Evolutionary conservation across 129 eudicot genomes (phyloP).

Genomic region (Lonicera japonica): DNA sequence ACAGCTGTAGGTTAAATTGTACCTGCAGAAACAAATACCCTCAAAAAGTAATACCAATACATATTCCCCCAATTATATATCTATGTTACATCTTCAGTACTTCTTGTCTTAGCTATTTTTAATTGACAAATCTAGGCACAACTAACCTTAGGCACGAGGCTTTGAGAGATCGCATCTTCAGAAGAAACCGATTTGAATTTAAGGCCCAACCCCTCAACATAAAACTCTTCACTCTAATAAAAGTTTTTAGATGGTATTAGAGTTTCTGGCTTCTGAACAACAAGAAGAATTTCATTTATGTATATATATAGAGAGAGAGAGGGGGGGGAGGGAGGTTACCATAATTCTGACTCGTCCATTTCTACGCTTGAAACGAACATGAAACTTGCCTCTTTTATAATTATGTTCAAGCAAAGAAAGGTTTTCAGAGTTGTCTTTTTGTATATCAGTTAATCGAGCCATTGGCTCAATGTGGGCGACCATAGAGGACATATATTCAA

Average conservation of each 20-base stretch:
- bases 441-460: conserved; percentile 24
- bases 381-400: conserved; percentile 50
- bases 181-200: conserved; percentile 52
- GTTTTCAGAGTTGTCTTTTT: conserved; percentile 32
- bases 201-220: conserved; percentile 46
- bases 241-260: conserved; percentile 1
- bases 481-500: conserved; percentile 85
- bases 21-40: conserved; percentile 46
- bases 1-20: conserved; percentile 82
- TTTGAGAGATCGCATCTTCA: conserved; percentile 42
- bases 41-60: neutral
- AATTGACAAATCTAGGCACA: too few species aligned
- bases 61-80: neutral
- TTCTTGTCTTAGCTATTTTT: too few species aligned
- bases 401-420: conserved; percentile 58
- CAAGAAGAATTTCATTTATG: neutral
- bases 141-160: conserved; percentile 99
- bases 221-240: conserved; percentile 63
- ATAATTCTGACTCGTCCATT: conserved; percentile 84
- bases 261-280: neutral
- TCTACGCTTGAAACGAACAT: conserved; percentile 72
- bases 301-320: neutral
- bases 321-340: conserved; percentile 34
- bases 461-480: conserved; percentile 62
- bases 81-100: neutral